A percentile compares a stretch with the other conserved stretches of the same genome.
These are phyloP conservation scores for Candida mattraensis DNA, from an alignment of 805 yeast genomes.

Conservation along the genomic window DNA sequence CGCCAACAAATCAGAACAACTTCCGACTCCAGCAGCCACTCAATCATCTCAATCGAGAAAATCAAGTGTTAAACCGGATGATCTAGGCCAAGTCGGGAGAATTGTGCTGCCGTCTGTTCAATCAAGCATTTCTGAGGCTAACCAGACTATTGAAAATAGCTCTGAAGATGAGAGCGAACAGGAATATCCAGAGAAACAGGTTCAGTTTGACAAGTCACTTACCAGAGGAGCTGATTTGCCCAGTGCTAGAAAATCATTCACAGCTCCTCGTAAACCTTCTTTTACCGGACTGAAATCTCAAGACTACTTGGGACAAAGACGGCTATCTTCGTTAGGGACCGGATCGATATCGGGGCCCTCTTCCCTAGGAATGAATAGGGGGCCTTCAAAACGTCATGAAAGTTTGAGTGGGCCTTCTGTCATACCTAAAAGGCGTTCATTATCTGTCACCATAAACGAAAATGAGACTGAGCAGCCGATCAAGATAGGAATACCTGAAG, in stretches of 20 bases:
- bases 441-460: too few species aligned
- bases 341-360: constrained; percentile 1
- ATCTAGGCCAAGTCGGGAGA: too few species aligned
- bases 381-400: constrained; percentile 8
- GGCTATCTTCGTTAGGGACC: constrained; percentile 8
- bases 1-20: constrained; percentile 5
- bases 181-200: too few species aligned
- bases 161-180: too few species aligned
- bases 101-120: too few species aligned
- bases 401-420: constrained; percentile 7
- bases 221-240: too few species aligned
- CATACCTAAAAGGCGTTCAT: constrained; percentile 1
- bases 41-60: constrained; percentile 6
- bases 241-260: too few species aligned
- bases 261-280: constrained; percentile 6
- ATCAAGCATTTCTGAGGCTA: too few species aligned
- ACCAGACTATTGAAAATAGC: too few species aligned
- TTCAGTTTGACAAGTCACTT: too few species aligned
- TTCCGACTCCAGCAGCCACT: constrained; percentile 15
- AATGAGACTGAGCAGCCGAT: constrained; percentile 3
- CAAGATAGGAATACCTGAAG: constrained; percentile 9
- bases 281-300: constrained; percentile 7
- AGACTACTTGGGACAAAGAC: constrained; percentile 6
- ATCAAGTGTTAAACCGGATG: too few species aligned
- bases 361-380: neutral